These are phyloP conservation scores for Aotearoamyces nothofagi DNA, from an alignment of 2,329 filamentous ascomycete genomes.

Conservation along the genomic window DNA sequence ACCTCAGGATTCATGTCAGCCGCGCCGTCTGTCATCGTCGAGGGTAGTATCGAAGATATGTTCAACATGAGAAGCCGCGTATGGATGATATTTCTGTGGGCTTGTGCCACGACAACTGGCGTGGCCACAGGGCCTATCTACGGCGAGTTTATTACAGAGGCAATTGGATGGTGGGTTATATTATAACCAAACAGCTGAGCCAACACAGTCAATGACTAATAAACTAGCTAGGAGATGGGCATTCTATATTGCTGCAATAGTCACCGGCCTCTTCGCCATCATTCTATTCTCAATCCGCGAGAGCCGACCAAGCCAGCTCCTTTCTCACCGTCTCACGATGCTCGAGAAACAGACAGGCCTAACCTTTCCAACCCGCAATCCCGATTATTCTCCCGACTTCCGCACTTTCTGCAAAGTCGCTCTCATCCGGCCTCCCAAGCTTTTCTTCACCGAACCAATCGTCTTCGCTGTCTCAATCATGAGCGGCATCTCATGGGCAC, in stretches of 20 bases:
- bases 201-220: too few relatives aligned
- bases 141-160: constrained; percentile 24
- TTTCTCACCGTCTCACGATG: constrained; percentile 20
- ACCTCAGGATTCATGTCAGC: constrained; percentile 28
- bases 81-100: constrained; percentile 30
- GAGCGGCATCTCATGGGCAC: constrained; percentile 25
- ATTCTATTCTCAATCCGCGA: constrained; percentile 24
- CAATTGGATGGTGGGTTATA: constrained; percentile 22
- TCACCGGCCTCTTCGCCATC: constrained; percentile 20
- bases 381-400: constrained; percentile 23
- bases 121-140: constrained; percentile 28
- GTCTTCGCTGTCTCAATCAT: constrained; percentile 27
- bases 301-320: constrained; percentile 27
- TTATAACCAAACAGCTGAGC: too few relatives aligned
- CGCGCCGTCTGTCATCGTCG: constrained; percentile 29
- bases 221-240: constrained; percentile 30
- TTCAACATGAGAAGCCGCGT: constrained; percentile 28
- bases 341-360: constrained; percentile 15
- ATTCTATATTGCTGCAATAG: constrained; percentile 26
- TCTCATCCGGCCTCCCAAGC: constrained; percentile 24
- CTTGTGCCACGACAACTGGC: constrained; percentile 25
- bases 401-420: constrained; percentile 22
- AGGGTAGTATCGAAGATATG: constrained; percentile 33
- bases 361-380: constrained; percentile 19
- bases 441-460: constrained; percentile 31